Evolutionary conservation across 176 grass and related monocot genomes (phyloP), one percentile per base, ranked within the genome.

Genomic region (Leersia perrieri): DNA sequence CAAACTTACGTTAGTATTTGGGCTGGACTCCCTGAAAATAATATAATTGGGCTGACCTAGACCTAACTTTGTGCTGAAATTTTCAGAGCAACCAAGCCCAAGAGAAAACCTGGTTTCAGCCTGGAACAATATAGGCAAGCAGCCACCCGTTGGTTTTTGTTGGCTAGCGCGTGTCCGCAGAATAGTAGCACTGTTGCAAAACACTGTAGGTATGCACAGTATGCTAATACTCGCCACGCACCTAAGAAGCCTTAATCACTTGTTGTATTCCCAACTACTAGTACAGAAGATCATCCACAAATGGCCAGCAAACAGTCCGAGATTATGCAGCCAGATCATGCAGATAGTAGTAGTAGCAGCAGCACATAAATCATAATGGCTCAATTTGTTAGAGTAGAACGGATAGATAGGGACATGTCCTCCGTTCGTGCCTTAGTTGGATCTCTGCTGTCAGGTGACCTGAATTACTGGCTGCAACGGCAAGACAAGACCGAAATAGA

Each of bases 391-490:
- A 12, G 72, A 41, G 63, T 51, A 12, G 72, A 41, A 47, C 1
- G 53, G 66, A 63, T 44, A 85, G 66, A 63, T 44, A 85, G 66
- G 13, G 6, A 70, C 30, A n/a, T 63, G 34, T n/a, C 27, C 16
- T 25, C 9, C 2, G 64, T n/a, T 45, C 14, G 47, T 33, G 5
- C 28, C 33, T 12, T 28, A 20, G 60, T 33, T 47, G 44, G 6
- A 3, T 2, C 16, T 12, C 1, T 31, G 74, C 38, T n/a, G n/a
- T n/a, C n/a, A 51, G 35, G 41, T 11, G 62, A 34, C 34, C 69
- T 1, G 84, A 29, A 70, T 33, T 32, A 53, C 70, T 76, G 72
- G 72, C 79, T 39, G 72, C 47, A 75, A n/a, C n/a, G n/a, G n/a
- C 62, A 40, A 9, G 0, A 64, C n/a, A n/a, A n/a, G 28, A 44